Evolutionary conservation across 805 yeast species (phyloP).

Genomic region (Zygoascus tannicola): DNA sequence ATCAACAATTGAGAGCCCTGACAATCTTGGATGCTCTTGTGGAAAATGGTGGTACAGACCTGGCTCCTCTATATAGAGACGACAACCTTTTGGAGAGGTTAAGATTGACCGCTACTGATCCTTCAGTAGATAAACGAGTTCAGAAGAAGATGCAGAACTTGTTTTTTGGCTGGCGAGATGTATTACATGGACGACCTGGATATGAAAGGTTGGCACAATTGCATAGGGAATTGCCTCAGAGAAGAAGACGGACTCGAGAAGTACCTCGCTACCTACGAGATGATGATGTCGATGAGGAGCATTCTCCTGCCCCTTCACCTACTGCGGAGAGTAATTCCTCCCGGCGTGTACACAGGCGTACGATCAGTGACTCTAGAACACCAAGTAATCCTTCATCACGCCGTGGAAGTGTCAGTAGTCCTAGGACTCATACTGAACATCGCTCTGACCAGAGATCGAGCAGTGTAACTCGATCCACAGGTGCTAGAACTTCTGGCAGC

Average conservation of each 20-base stretch:
- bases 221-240: conserved; percentile 36
- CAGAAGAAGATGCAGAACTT: conserved; percentile 40
- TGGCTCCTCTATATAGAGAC: conserved; percentile 48
- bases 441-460: too few species aligned
- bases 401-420: not conserved
- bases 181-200: conserved; percentile 41
- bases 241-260: conserved; percentile 20
- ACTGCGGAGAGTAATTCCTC: not conserved
- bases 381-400: not conserved
- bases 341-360: not conserved
- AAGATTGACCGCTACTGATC: conserved; percentile 39
- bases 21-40: conserved; percentile 53
- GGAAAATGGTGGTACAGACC: conserved; percentile 40
- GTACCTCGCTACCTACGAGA: conserved; percentile 20
- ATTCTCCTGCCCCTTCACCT: not conserved
- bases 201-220: conserved; percentile 42
- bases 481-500: not conserved
- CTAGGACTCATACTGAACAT: not conserved
- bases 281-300: conserved; percentile 16
- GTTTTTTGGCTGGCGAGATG: conserved; percentile 60
- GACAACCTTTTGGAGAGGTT: conserved; percentile 57
- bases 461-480: not conserved
- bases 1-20: conserved; percentile 61
- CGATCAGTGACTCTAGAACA: not conserved
- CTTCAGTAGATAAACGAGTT: conserved; percentile 34